phyloP scores from a whole-genome alignment of 2,329 filamentous ascomycete genomes.

The Corynespora cassiicola region DNA sequence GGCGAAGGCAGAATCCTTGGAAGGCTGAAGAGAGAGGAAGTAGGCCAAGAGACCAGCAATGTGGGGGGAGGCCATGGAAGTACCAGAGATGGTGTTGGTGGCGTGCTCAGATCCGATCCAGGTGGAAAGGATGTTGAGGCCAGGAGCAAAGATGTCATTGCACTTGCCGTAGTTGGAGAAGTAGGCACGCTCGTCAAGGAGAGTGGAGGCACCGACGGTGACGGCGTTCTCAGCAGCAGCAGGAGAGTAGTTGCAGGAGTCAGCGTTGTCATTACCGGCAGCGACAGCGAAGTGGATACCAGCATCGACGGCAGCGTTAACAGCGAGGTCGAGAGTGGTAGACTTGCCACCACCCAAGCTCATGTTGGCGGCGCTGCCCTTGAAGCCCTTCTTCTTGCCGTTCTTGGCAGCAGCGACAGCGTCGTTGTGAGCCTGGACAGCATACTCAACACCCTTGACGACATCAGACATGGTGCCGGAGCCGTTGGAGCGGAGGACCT shows the following conservation, averaged over 20 bases:
- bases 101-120: constrained; percentile 98
- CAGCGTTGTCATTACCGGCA: constrained; percentile 97
- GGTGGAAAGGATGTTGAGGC: constrained; percentile 95
- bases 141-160: constrained; percentile 98
- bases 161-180: constrained; percentile 99
- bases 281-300: constrained; percentile 98
- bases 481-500: constrained; percentile 96
- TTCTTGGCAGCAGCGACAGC: constrained; percentile 80
- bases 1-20: constrained; percentile 87
- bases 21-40: constrained; percentile 94
- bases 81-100: constrained; percentile 98
- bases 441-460: constrained; percentile 97
- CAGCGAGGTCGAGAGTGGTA: constrained; percentile 84
- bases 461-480: constrained; percentile 99
- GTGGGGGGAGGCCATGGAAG: constrained; percentile 98
- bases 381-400: constrained; percentile 94
- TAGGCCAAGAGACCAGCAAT: constrained; percentile 96
- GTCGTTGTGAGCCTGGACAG: constrained; percentile 78
- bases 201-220: constrained; percentile 93
- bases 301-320: constrained; percentile 89
- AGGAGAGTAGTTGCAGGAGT: constrained; percentile 99
- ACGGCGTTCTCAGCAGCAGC: constrained; percentile 90
- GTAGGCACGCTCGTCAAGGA: constrained; percentile 95
- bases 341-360: constrained; percentile 98
- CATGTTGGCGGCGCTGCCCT: constrained; percentile 99